Conservation (phyloP, 83 land plant species). For the Isoetes engelmannii region DNA sequence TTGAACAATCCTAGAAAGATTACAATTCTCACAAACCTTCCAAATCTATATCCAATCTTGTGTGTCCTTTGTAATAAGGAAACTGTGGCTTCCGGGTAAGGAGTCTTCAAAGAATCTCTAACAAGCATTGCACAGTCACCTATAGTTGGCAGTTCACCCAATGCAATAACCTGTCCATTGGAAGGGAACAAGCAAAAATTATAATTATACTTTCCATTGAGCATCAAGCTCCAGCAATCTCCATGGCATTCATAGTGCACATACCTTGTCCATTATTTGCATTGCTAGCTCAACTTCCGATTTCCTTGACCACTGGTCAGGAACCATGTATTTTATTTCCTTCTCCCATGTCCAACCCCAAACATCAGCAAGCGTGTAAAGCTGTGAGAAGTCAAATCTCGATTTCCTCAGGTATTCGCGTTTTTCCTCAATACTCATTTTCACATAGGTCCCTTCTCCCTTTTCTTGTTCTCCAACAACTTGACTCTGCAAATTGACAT, state of each 20-base stretch:
- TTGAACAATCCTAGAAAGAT: too few species aligned
- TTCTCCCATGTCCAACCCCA: conserved; percentile 99
- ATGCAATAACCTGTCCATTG: conserved; percentile 60
- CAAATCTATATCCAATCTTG: conserved; percentile 79
- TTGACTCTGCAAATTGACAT: too few species aligned
- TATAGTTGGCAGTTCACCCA: conserved; percentile 92
- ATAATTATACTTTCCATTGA: too few species aligned
- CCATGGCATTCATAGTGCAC: neutral
- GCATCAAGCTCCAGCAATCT: too few species aligned
- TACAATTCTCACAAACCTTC: conserved; percentile 48
- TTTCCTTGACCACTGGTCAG: conserved; percentile 83
- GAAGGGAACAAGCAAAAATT: too few species aligned
- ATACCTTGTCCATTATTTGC: conserved; percentile 77
- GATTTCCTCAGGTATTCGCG: conserved; percentile 30
- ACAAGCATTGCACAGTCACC: conserved; percentile 94
- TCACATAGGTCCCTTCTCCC: neutral
- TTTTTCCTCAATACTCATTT: conserved; percentile 27
- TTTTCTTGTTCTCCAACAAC: neutral
- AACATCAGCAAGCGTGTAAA: conserved; percentile 89
- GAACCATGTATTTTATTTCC: conserved; percentile 52
- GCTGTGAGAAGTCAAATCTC: conserved; percentile 61
- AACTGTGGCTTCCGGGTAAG: conserved; percentile 80
- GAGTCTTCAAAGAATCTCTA: conserved; percentile 88
- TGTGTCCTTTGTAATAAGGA: conserved; percentile 71
- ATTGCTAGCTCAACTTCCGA: conserved; percentile 92